phyloP scores from a whole-genome alignment of 2,329 filamentous ascomycete species.

The Akanthomyces lecanii region DNA sequence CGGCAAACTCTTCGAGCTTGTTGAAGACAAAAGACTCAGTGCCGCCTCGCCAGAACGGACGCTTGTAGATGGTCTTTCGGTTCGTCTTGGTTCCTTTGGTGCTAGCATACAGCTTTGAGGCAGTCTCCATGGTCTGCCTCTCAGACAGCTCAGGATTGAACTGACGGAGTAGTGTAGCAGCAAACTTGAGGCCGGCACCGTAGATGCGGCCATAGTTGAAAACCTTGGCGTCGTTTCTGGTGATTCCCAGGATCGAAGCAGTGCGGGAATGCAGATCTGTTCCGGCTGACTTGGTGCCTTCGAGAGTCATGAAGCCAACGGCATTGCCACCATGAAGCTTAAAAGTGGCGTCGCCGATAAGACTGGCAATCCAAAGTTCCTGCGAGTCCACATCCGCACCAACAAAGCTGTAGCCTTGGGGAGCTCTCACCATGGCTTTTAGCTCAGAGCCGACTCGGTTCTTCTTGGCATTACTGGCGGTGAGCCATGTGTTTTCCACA shows the following conservation, averaged over 20 bases:
- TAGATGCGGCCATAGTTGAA: slow-evolving; percentile 99
- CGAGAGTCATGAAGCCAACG: slow-evolving; percentile 97
- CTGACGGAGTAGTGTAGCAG: slow-evolving; percentile 80
- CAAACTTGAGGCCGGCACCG: slow-evolving; percentile 93
- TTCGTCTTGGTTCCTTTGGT: slow-evolving; percentile 89
- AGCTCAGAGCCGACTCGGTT: slow-evolving; percentile 95
- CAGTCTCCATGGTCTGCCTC: slow-evolving; percentile 68
- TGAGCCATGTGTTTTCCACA: slow-evolving; percentile 98
- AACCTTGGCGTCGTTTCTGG: slow-evolving; percentile 89
- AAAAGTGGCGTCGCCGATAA: slow-evolving; percentile 92
- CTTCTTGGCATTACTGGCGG: slow-evolving; percentile 92
- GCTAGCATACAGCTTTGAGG: slow-evolving; percentile 74
- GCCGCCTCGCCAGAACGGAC: slow-evolving; percentile 88
- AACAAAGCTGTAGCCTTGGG: slow-evolving; percentile 86
- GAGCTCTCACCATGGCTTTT: slow-evolving; percentile 93
- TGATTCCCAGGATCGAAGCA: slow-evolving; percentile 86
- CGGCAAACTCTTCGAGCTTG: slow-evolving; percentile 93
- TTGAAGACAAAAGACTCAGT: slow-evolving; percentile 99
- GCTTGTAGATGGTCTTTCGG: slow-evolving; percentile 65
- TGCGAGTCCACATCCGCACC: slow-evolving; percentile 97
- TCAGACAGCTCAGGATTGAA: slow-evolving; percentile 88
- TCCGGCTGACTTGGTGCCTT: slow-evolving; percentile 89
- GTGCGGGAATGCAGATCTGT: slow-evolving; percentile 95
- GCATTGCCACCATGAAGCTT: slow-evolving; percentile 94
- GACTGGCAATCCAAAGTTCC: slow-evolving; percentile 95